Percentiles rank a stretch among this genome's conserved stretches.
Conservation (phyloP, 768 basidiomycete species). For the Amanita exitialis region DNA sequence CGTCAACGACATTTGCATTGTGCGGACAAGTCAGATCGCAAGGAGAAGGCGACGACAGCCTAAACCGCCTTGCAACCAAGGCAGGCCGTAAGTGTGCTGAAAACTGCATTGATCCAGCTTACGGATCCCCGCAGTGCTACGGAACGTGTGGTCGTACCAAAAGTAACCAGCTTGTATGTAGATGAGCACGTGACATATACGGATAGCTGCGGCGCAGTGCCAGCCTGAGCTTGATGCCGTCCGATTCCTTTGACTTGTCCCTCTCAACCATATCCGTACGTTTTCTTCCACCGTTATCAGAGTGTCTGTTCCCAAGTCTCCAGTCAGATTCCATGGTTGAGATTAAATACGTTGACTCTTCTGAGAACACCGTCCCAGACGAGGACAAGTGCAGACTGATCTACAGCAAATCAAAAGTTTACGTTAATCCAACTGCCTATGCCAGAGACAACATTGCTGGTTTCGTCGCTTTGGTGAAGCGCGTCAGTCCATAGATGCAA, state of each 20-base stretch:
- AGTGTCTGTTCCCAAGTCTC: neutral
- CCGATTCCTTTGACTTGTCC: conserved; percentile 24
- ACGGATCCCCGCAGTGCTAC: conserved; percentile 57
- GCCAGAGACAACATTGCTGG: conserved; percentile 90
- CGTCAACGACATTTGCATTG: conserved; percentile 88
- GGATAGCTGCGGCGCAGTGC: neutral
- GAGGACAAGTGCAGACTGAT: conserved; percentile 68
- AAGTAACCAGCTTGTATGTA: conserved; percentile 38
- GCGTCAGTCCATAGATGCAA: conserved; percentile 36
- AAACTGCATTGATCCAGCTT: conserved; percentile 1
- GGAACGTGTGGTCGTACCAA: conserved; percentile 93
- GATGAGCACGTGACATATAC: conserved; percentile 3
- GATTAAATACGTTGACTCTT: conserved; percentile 39
- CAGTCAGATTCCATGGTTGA: conserved; percentile 68
- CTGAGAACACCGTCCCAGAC: conserved; percentile 15
- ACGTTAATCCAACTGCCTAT: conserved; percentile 90
- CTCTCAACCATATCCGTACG: conserved; percentile 41
- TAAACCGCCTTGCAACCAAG: conserved; percentile 94
- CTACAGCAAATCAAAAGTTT: conserved; percentile 91
- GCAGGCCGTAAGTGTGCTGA: conserved; percentile 70
- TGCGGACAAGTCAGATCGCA: conserved; percentile 90
- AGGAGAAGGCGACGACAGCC: conserved; percentile 92
- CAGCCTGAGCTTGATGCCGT: conserved; percentile 7
- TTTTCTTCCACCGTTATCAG: conserved; percentile 7
- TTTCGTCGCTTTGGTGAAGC: conserved; percentile 85